These are phyloP conservation scores for Xylaria curta DNA, from an alignment of 495 filamentous ascomycete species.

Conservation along the genomic window DNA sequence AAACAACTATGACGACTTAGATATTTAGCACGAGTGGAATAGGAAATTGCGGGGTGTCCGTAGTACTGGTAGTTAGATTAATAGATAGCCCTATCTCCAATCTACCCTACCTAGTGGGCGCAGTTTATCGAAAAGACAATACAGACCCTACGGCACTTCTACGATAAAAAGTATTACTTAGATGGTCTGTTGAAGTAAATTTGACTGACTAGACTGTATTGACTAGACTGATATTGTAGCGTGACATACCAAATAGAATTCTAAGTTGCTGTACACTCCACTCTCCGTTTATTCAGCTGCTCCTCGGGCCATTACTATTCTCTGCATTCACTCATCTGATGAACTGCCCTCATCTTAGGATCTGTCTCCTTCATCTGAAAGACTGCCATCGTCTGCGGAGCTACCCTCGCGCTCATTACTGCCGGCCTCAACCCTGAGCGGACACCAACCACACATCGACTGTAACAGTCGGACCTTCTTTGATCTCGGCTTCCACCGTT, in stretches of 20 bases:
- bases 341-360: background rate
- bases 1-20: background rate
- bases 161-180: background rate
- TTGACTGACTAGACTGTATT: background rate
- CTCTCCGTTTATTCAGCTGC: background rate
- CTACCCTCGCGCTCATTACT: background rate
- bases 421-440: background rate
- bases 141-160: background rate
- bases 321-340: background rate
- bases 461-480: background rate
- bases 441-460: background rate
- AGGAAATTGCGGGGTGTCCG: background rate
- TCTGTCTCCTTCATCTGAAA: background rate
- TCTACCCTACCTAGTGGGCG: background rate
- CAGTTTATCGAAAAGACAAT: background rate
- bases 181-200: background rate
- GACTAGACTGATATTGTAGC: background rate
- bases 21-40: background rate
- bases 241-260: background rate
- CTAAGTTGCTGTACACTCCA: background rate
- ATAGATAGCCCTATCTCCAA: background rate
- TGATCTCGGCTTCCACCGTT: background rate
- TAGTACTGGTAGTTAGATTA: background rate
- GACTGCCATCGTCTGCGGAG: background rate
- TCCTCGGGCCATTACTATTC: background rate